Percentiles rank a stretch among this genome's conserved stretches.
phyloP scores from a whole-genome alignment of 176 grass and related monocot genomes.

The Oryza coarctata region DNA sequence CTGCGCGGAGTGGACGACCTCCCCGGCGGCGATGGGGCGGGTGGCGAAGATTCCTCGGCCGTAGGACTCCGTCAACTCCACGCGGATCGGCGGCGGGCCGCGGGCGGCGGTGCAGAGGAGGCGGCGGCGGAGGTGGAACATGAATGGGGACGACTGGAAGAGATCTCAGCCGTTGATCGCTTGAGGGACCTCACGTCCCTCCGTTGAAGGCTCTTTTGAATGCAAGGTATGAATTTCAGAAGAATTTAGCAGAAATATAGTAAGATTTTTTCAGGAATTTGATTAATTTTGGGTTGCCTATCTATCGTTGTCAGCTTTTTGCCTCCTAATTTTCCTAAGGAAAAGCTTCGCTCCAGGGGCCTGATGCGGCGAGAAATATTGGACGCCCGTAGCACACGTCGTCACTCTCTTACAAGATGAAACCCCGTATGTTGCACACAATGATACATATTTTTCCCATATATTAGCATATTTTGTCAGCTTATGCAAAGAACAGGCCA shows the following conservation, averaged over 20 bases:
- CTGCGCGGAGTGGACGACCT: slow-evolving; percentile 74
- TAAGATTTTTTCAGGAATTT: too few relatives aligned
- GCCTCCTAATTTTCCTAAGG: too few relatives aligned
- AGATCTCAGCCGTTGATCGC: slow-evolving; percentile 27
- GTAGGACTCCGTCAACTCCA: slow-evolving; percentile 55
- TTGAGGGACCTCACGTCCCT: neutral
- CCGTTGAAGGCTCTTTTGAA: neutral
- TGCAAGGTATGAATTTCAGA: neutral
- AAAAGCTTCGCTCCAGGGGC: too few relatives aligned
- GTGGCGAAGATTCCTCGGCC: slow-evolving; percentile 81
- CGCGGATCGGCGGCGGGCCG: slow-evolving; percentile 60
- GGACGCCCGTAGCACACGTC: too few relatives aligned
- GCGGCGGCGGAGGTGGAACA: slow-evolving; percentile 15
- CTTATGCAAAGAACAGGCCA: too few relatives aligned
- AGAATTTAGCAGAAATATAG: neutral
- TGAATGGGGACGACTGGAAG: neutral
- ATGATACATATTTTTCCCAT: too few relatives aligned
- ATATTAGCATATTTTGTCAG: too few relatives aligned
- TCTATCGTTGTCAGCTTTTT: too few relatives aligned
- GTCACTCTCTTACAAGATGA: too few relatives aligned
- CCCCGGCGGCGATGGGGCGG: slow-evolving; percentile 46
- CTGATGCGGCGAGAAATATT: too few relatives aligned
- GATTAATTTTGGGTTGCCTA: too few relatives aligned
- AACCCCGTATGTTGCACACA: too few relatives aligned
- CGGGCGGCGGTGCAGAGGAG: slow-evolving; percentile 20